Percentiles rank a stretch among this genome's conserved stretches.
These are phyloP conservation scores for Oryza punctata DNA, from an alignment of 176 grass and related monocot species.

Conservation along the genomic window DNA sequence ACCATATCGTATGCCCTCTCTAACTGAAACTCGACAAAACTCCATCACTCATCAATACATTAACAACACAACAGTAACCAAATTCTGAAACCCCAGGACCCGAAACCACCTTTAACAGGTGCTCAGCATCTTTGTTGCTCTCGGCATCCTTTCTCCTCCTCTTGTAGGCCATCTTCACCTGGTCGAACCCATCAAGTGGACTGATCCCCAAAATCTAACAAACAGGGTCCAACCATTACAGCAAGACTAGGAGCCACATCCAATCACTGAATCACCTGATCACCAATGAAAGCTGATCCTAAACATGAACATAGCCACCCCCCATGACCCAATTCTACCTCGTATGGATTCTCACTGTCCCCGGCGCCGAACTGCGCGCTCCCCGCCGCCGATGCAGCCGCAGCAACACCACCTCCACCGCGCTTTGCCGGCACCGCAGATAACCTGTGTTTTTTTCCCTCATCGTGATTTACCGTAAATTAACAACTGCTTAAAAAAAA, in stretches of 20 bases:
- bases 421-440: conserved; percentile 21
- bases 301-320: conserved; percentile 14
- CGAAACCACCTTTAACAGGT: conserved; percentile 50
- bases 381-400: conserved; percentile 46
- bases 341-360: conserved; percentile 56
- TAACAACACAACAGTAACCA: background rate
- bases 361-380: conserved; percentile 28
- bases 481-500: background rate
- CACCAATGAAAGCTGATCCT: background rate
- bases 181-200: conserved; percentile 59
- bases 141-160: conserved; percentile 55
- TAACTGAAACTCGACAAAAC: conserved; percentile 48
- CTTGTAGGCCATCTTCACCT: conserved; percentile 58
- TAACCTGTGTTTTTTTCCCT: conserved; percentile 7
- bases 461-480: background rate
- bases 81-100: background rate
- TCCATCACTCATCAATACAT: background rate
- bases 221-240: conserved; percentile 11
- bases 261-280: background rate
- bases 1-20: conserved; percentile 61
- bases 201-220: conserved; percentile 62
- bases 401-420: conserved; percentile 32
- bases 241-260: background rate
- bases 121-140: conserved; percentile 38
- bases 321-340: conserved; percentile 34